Conservation (phyloP, 2,329 filamentous ascomycete genomes). For the Dendryphion nanum region DNA sequence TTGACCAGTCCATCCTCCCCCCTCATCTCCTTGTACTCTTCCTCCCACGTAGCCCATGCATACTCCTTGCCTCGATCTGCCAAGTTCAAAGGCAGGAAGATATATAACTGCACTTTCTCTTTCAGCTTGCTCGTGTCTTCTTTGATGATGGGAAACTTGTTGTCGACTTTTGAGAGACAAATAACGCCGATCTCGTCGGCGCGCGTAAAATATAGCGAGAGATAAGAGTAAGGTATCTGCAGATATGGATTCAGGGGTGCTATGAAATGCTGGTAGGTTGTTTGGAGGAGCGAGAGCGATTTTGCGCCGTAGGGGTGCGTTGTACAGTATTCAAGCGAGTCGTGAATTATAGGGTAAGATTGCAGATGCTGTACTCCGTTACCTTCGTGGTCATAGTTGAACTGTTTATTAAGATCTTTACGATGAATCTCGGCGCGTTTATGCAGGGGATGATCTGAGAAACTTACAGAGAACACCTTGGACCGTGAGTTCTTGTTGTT, state of each 20-base stretch:
- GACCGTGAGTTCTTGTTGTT: slow-evolving; percentile 38
- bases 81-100: slow-evolving; percentile 26
- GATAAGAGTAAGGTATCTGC: slow-evolving; percentile 73
- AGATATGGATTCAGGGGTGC: slow-evolving; percentile 78
- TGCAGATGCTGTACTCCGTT: slow-evolving; percentile 86
- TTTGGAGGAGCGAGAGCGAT: slow-evolving; percentile 72
- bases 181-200: slow-evolving; percentile 60
- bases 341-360: slow-evolving; percentile 79
- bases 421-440: not conserved
- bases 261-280: slow-evolving; percentile 73
- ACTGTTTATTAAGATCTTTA: too few species aligned
- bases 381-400: too few species aligned
- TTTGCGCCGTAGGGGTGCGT: slow-evolving; percentile 79
- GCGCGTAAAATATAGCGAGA: slow-evolving; percentile 80
- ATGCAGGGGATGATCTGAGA: slow-evolving; percentile 30
- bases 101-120: slow-evolving; percentile 23
- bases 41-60: slow-evolving; percentile 35
- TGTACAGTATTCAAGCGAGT: slow-evolving; percentile 76
- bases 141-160: slow-evolving; percentile 45
- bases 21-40: slow-evolving; percentile 40
- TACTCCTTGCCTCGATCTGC: slow-evolving; percentile 32
- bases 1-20: slow-evolving; percentile 36
- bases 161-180: slow-evolving; percentile 36
- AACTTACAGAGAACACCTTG: slow-evolving; percentile 38
- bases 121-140: slow-evolving; percentile 47